These are phyloP conservation scores for Phialophora expanda DNA, from an alignment of 2,329 filamentous ascomycete species.

Conservation along the genomic window DNA sequence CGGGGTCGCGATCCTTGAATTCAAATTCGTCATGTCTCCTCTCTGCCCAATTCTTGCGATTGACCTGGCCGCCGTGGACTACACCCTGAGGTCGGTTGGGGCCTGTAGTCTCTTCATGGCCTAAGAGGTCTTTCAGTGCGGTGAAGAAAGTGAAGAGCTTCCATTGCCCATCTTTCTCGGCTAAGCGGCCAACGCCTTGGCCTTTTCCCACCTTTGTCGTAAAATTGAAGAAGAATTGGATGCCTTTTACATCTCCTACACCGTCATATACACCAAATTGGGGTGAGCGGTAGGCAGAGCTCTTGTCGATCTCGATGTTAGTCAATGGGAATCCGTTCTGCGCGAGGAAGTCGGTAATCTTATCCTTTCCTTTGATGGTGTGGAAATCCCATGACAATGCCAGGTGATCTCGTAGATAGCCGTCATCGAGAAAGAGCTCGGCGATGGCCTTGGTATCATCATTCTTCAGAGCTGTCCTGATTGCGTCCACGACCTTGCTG, in stretches of 20 bases:
- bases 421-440: slow-evolving; percentile 56
- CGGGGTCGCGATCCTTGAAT: slow-evolving; percentile 60
- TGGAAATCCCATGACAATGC: slow-evolving; percentile 62
- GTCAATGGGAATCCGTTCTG: slow-evolving; percentile 50
- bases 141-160: slow-evolving; percentile 70
- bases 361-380: slow-evolving; percentile 56
- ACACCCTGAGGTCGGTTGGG: slow-evolving; percentile 61
- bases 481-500: slow-evolving; percentile 44
- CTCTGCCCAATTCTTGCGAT: slow-evolving; percentile 66
- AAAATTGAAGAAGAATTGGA: slow-evolving; percentile 63
- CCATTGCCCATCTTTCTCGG: slow-evolving; percentile 56
- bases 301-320: slow-evolving; percentile 55
- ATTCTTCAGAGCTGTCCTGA: slow-evolving; percentile 49
- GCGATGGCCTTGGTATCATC: slow-evolving; percentile 46
- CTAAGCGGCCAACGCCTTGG: slow-evolving; percentile 61
- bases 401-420: slow-evolving; percentile 66
- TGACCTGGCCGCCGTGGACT: slow-evolving; percentile 58
- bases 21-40: slow-evolving; percentile 56
- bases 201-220: slow-evolving; percentile 62
- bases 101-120: slow-evolving; percentile 58
- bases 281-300: slow-evolving; percentile 54
- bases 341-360: slow-evolving; percentile 46
- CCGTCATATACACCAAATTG: slow-evolving; percentile 56
- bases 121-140: slow-evolving; percentile 59
- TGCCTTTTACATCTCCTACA: slow-evolving; percentile 55